A percentile compares a stretch with the other conserved stretches of the same genome.
These are phyloP conservation scores for Fraxinus greggii DNA, from an alignment of 305 asterid genomes.

Conservation along the genomic window DNA sequence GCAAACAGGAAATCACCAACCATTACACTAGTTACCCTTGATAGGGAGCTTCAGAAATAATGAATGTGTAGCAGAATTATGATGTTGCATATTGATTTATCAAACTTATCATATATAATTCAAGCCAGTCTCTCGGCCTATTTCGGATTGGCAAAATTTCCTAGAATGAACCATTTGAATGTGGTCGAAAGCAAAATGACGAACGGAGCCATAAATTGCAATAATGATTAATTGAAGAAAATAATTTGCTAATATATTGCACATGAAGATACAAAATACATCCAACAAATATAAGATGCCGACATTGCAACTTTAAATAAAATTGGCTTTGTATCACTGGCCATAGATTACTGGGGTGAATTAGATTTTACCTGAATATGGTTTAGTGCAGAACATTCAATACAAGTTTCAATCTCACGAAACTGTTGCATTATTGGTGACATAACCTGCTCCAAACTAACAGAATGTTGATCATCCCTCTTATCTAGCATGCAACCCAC, in stretches of 20 bases:
- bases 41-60: slow-evolving; percentile 16
- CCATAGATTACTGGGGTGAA: neutral
- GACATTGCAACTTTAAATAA: neutral
- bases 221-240: neutral
- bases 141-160: slow-evolving; percentile 9
- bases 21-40: neutral
- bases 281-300: neutral
- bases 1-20: slow-evolving; percentile 18
- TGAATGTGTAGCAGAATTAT: neutral
- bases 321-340: neutral
- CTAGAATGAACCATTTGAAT: neutral
- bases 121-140: slow-evolving; percentile 1
- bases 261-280: neutral
- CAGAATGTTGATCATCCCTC: slow-evolving; percentile 70
- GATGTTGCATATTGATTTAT: neutral
- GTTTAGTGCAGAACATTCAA: neutral
- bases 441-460: slow-evolving; percentile 93
- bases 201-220: slow-evolving; percentile 6
- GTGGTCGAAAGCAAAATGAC: slow-evolving; percentile 7
- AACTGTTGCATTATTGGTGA: slow-evolving; percentile 97
- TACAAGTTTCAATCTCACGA: slow-evolving; percentile 77
- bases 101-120: slow-evolving; percentile 6
- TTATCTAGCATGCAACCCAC: slow-evolving; percentile 97
- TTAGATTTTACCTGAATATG: neutral
- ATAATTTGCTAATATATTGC: neutral